Evolutionary conservation across 768 basidiomycete species (phyloP).

Genomic region (Agrocybe praecox): DNA sequence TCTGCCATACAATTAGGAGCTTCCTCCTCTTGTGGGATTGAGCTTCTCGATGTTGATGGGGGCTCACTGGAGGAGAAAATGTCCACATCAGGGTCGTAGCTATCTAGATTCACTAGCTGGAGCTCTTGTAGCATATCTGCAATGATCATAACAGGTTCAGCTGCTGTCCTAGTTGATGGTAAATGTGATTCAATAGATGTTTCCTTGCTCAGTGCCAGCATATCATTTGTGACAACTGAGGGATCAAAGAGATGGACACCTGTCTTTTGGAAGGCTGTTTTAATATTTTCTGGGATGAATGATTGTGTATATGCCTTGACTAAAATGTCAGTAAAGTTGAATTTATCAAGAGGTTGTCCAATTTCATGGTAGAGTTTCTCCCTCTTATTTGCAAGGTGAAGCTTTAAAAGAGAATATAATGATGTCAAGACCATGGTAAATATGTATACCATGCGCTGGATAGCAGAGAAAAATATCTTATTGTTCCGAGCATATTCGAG

Average conservation of each 20-base stretch:
- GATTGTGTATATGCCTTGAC: slow-evolving; percentile 22
- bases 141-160: slow-evolving; percentile 34
- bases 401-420: slow-evolving; percentile 42
- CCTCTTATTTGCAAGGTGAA: slow-evolving; percentile 22
- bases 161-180: slow-evolving; percentile 35
- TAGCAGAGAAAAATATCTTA: slow-evolving; percentile 41
- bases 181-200: slow-evolving; percentile 27
- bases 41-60: neutral
- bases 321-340: slow-evolving; percentile 28
- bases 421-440: slow-evolving; percentile 43
- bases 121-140: slow-evolving; percentile 25
- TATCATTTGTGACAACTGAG: slow-evolving; percentile 21
- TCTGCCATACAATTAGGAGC: neutral
- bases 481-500: slow-evolving; percentile 30
- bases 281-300: slow-evolving; percentile 27
- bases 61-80: neutral
- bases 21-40: neutral
- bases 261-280: slow-evolving; percentile 29
- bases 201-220: slow-evolving; percentile 28
- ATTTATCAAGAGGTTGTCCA: slow-evolving; percentile 19
- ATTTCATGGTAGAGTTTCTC: slow-evolving; percentile 22
- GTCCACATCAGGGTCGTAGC: neutral
- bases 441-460: slow-evolving; percentile 40
- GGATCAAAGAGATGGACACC: slow-evolving; percentile 31
- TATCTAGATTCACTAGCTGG: neutral